These are phyloP conservation scores for Trypanosoma boissoni DNA, from an alignment of 208 protist species.

Conservation along the genomic window DNA sequence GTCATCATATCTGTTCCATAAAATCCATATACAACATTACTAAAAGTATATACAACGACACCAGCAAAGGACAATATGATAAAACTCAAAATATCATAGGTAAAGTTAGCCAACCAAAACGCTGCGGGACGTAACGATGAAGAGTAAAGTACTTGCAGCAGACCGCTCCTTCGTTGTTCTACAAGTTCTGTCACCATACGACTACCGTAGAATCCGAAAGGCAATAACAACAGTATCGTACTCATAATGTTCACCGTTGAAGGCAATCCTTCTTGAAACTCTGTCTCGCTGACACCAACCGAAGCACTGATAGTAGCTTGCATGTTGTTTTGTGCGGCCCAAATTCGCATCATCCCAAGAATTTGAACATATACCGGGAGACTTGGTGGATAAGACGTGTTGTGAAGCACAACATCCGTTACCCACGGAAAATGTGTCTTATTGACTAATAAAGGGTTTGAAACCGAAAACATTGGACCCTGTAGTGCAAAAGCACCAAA, in stretches of 20 bases:
- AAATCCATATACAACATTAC: not conserved
- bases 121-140: slow-evolving; percentile 7
- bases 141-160: slow-evolving; percentile 19
- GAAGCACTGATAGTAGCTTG: slow-evolving; percentile 10
- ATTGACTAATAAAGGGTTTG: not conserved
- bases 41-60: slow-evolving; percentile 10
- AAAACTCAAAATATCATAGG: slow-evolving; percentile 22
- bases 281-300: slow-evolving; percentile 2
- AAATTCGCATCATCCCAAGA: slow-evolving; percentile 14
- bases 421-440: slow-evolving; percentile 14
- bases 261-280: not conserved
- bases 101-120: slow-evolving; percentile 29
- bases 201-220: slow-evolving; percentile 27
- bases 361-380: slow-evolving; percentile 15
- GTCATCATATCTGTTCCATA: not conserved
- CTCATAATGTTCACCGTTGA: slow-evolving; percentile 5
- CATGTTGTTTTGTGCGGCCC: slow-evolving; percentile 12
- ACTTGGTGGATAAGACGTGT: slow-evolving; percentile 23
- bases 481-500: slow-evolving; percentile 25
- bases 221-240: slow-evolving; percentile 23
- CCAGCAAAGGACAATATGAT: slow-evolving; percentile 8
- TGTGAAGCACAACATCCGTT: slow-evolving; percentile 21
- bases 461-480: not conserved
- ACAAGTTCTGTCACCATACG: slow-evolving; percentile 19
- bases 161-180: slow-evolving; percentile 14